Base-by-base conservation (phyloP, 83 land plant genomes). In the Thuja plicata region DNA sequence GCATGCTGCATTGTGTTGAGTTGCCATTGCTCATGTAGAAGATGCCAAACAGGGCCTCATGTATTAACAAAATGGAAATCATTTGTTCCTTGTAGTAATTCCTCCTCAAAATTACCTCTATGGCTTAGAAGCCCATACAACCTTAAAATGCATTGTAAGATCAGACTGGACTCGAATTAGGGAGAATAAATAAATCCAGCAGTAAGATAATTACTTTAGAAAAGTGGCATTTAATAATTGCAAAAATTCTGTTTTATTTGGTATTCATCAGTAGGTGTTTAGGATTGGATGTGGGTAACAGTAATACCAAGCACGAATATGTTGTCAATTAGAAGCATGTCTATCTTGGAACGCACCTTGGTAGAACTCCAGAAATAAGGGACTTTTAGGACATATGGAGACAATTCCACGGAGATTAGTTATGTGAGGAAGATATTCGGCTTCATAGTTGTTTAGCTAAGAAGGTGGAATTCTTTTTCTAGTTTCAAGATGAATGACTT, bases 401-500 rank as follows among this genome's bases (percentile, higher is more conserved):
- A 46, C 50, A 24, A 24, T 43, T 66, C 30, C 30, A 6, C 43
- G 4, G 84, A 81, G 3, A 27, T n/a, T 81, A 81, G 84, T 81
- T 43, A 43, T 81, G 45, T 43, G 11, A 81, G 30, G 84, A 81
- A 81, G 30, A 12, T 24, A 24, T 27, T 81, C 13, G 0, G 50
- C 30, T 19, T 27, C 48, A 27, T 81, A 43, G 45, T 81, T 81
- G 83, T 43, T 24, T 81, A 24, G 9, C 84, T 6, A 24, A 9
- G 13, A 32, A 43, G 45, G 11, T 43, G 43, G n/a, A 37, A 66
- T 66, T 81, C 43, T 43, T 9, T 43, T 81, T 81, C 52, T 43
- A 43, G 84, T 81, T 81, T 81, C 32, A 27, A 81, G 52, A 46
- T 81, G 84, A 81, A 81, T 81, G 48, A n/a, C 27, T 81, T 43